These are phyloP conservation scores for Gillenia trifoliata DNA, from an alignment of 306 rosid genomes.

Conservation along the genomic window DNA sequence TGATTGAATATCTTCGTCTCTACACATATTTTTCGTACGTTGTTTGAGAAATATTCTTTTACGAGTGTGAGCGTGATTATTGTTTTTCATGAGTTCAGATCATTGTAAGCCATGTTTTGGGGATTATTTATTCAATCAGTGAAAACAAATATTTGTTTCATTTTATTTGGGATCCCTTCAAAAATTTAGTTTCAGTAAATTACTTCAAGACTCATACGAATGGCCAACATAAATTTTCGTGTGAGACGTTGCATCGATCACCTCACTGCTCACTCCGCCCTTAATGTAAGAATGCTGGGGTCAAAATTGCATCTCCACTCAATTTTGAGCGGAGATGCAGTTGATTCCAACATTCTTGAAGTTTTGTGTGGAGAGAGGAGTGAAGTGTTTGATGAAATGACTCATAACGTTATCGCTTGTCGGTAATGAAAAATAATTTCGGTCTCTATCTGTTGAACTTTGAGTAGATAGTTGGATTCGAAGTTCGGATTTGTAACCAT, in stretches of 20 bases:
- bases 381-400: not conserved
- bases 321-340: not conserved
- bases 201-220: not conserved
- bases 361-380: not conserved
- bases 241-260: not conserved
- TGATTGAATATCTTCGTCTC: not conserved
- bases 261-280: not conserved
- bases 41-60: constrained; percentile 18
- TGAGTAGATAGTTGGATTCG: not conserved
- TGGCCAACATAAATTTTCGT: not conserved
- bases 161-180: not conserved
- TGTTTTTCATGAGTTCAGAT: not conserved
- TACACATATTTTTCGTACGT: not conserved
- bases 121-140: not conserved
- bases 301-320: too few species aligned
- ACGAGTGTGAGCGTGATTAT: constrained; percentile 20
- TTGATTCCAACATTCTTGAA: not conserved
- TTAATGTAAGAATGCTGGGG: not conserved
- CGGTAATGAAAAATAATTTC: not conserved
- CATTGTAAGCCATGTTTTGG: not conserved
- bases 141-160: not conserved
- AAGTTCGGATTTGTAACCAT: not conserved
- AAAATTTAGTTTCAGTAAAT: not conserved
- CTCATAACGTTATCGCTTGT: not conserved
- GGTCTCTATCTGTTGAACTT: not conserved